phyloP scores from a whole-genome alignment of 2,329 filamentous ascomycete genomes.

The Xylariaceae sp. region DNA sequence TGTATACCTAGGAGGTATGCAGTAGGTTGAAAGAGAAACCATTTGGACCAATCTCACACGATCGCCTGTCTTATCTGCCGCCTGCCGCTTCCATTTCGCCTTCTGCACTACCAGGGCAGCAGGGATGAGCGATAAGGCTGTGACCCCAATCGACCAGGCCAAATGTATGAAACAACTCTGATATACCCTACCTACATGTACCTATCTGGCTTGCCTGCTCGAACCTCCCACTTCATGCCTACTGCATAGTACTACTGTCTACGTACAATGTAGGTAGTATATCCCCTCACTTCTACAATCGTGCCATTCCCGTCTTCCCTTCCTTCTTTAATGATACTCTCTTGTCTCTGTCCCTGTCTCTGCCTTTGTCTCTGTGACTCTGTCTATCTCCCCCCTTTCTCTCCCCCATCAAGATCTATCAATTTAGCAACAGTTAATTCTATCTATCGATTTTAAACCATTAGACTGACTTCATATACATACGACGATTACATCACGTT shows the following conservation, averaged over 20 bases:
- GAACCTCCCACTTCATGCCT: constrained; percentile 7
- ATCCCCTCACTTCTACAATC: neutral
- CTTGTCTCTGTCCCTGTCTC: no score
- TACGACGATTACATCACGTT: no score
- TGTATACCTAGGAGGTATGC: neutral
- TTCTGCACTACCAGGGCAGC: constrained; percentile 16
- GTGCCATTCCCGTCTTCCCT: neutral
- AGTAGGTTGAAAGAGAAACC: constrained; percentile 16
- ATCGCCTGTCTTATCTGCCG: constrained; percentile 33
- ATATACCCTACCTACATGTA: constrained; percentile 21
- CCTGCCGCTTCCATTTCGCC: constrained; percentile 18
- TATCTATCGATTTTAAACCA: no score
- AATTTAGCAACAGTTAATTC: no score
- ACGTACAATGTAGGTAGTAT: neutral
- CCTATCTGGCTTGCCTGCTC: constrained; percentile 16
- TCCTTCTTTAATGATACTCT: neutral
- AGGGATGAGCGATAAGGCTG: constrained; percentile 38
- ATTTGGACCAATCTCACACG: constrained; percentile 31
- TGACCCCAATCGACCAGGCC: constrained; percentile 28
- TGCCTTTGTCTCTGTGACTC: neutral
- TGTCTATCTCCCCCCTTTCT: neutral
- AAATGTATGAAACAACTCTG: constrained; percentile 25
- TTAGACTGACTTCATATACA: no score
- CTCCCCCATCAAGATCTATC: neutral
- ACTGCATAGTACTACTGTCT: constrained; percentile 5